Percentiles rank a stretch among this genome's conserved stretches.
These are phyloP conservation scores for Hygrophorus pudorinus DNA, from an alignment of 768 basidiomycete species.

Conservation along the genomic window DNA sequence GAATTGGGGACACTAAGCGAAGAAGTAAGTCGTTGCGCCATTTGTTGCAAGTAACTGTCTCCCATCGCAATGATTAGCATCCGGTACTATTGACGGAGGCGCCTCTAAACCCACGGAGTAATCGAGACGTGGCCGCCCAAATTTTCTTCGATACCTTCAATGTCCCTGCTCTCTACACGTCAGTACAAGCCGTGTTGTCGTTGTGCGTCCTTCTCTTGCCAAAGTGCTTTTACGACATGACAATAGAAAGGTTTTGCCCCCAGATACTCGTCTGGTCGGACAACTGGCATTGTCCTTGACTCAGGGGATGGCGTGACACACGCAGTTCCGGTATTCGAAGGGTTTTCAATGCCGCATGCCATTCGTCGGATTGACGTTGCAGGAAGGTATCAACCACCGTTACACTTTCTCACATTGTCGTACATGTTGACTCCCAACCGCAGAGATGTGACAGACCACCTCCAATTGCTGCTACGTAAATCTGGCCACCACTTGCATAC, in stretches of 20 bases:
- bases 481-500: constrained; percentile 93
- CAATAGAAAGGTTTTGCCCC: background rate
- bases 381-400: constrained; percentile 54
- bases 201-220: constrained; percentile 45
- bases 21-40: constrained; percentile 52
- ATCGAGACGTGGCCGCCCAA: constrained; percentile 94
- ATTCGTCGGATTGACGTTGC: constrained; percentile 95
- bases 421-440: constrained; percentile 4
- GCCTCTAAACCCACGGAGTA: constrained; percentile 91
- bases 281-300: constrained; percentile 98
- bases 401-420: constrained; percentile 2
- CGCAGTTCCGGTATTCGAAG: constrained; percentile 97
- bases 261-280: constrained; percentile 96
- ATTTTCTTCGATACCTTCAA: constrained; percentile 99
- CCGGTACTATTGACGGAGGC: constrained; percentile 97
- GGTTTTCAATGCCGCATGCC: constrained; percentile 98
- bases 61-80: constrained; percentile 51
- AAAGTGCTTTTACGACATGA: background rate
- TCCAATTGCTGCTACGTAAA: constrained; percentile 90
- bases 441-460: constrained; percentile 94
- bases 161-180: constrained; percentile 93
- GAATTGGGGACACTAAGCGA: constrained; percentile 93
- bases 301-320: constrained; percentile 99
- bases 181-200: constrained; percentile 94
- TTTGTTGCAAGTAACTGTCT: constrained; percentile 9